These are phyloP conservation scores for Helichrysum umbraculigerum DNA, from an alignment of 129 eudicot species.

Conservation along the genomic window DNA sequence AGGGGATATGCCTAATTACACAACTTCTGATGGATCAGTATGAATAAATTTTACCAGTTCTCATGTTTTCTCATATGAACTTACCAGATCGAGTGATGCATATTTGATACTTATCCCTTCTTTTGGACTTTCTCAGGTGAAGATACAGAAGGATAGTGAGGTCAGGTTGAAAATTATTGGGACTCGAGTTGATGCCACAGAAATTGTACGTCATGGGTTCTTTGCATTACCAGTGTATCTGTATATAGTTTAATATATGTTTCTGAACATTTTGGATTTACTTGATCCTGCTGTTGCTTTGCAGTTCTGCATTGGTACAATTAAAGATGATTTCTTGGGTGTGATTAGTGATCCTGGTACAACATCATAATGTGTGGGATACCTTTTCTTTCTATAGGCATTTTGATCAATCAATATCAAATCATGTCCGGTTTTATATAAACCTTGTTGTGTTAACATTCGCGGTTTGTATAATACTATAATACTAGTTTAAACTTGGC, in stretches of 20 bases:
- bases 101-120: background rate
- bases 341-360: conserved; percentile 74
- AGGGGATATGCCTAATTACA: conserved; percentile 79
- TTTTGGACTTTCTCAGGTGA: conserved; percentile 53
- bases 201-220: conserved; percentile 53
- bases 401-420: background rate
- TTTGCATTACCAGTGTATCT: background rate
- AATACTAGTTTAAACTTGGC: background rate
- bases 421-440: background rate
- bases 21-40: conserved; percentile 96
- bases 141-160: conserved; percentile 93
- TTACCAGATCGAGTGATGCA: background rate
- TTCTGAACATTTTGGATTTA: conserved; percentile 2
- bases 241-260: background rate
- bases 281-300: conserved; percentile 12
- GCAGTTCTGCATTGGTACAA: conserved; percentile 96
- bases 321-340: conserved; percentile 84
- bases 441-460: conserved; percentile 2
- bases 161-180: conserved; percentile 92
- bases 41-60: conserved; percentile 24
- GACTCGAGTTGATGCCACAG: conserved; percentile 96
- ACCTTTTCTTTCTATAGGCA: too few relatives aligned
- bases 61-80: background rate
- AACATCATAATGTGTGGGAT: conserved; percentile 34
- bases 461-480: conserved; percentile 11